phyloP scores from a whole-genome alignment of 2,329 filamentous ascomycete genomes.

The Aspergillus piperis region DNA sequence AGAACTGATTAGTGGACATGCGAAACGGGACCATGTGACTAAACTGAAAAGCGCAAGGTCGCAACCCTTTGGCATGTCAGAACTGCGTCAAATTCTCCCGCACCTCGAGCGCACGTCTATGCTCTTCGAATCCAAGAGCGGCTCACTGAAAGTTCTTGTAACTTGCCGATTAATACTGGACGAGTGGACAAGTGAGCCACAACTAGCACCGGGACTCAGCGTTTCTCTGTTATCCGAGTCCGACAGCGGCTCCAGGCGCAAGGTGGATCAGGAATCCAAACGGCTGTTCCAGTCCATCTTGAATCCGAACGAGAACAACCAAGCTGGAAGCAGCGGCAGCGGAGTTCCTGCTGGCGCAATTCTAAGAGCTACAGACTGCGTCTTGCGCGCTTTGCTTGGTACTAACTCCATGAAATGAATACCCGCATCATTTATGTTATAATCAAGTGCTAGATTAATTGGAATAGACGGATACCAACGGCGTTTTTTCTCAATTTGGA shows the following conservation, averaged over 20 bases:
- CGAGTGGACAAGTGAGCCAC: conserved; percentile 44
- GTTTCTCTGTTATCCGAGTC: conserved; percentile 26
- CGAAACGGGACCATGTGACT: not conserved
- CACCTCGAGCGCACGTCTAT: conserved; percentile 42
- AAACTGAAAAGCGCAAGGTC: conserved; percentile 8
- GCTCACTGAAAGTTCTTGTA: conserved; percentile 29
- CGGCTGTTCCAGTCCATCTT: conserved; percentile 41
- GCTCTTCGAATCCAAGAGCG: conserved; percentile 29
- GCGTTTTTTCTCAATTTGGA: not conserved
- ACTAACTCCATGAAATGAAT: not conserved
- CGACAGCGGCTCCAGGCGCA: conserved; percentile 21
- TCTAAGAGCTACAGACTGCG: conserved; percentile 38
- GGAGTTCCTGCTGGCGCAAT: conserved; percentile 31
- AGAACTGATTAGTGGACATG: conserved; percentile 13
- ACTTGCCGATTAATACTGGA: conserved; percentile 40
- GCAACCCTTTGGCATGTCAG: not conserved
- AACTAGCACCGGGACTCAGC: conserved; percentile 39
- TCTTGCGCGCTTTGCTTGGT: conserved; percentile 37
- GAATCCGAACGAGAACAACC: conserved; percentile 18
- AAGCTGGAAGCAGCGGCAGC: conserved; percentile 12
- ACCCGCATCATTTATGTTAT: not conserved
- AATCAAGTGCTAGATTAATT: not conserved
- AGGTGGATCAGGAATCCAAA: conserved; percentile 41
- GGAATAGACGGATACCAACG: not conserved
- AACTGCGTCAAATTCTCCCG: conserved; percentile 21